Evolutionary conservation across 2,329 filamentous ascomycete genomes (phyloP).

Genomic region (Sporothrix brasiliensis): DNA sequence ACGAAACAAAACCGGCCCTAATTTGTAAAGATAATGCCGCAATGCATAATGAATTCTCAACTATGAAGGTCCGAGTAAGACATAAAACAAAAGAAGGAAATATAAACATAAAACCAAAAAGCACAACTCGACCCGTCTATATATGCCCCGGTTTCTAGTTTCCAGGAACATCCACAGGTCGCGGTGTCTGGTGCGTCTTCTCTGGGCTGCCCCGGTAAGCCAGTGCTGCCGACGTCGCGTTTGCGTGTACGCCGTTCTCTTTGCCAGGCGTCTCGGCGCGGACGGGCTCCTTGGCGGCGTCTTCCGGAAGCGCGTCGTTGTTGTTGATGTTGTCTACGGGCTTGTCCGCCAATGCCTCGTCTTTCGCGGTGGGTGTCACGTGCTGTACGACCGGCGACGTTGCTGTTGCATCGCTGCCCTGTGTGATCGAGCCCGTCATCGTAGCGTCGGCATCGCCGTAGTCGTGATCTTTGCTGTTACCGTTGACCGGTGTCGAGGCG

Average conservation of each 20-base stretch:
- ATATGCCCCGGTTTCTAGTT: not conserved
- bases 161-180: slow-evolving; percentile 41
- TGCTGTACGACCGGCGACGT: slow-evolving; percentile 23
- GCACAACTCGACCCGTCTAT: not conserved
- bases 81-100: not conserved
- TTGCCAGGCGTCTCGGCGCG: slow-evolving; percentile 31
- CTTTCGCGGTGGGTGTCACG: not conserved
- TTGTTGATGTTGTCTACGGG: not conserved
- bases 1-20: not conserved
- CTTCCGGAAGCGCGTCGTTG: slow-evolving; percentile 4
- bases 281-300: not conserved
- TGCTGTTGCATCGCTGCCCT: slow-evolving; percentile 33
- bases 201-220: slow-evolving; percentile 66
- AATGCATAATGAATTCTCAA: not conserved
- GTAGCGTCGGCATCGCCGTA: slow-evolving; percentile 29
- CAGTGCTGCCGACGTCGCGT: slow-evolving; percentile 45
- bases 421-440: slow-evolving; percentile 29
- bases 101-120: not conserved
- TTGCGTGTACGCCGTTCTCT: slow-evolving; percentile 40
- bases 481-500: slow-evolving; percentile 30
- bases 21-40: not conserved
- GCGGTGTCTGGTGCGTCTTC: slow-evolving; percentile 50
- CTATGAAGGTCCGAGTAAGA: not conserved
- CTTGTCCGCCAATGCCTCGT: slow-evolving; percentile 19
- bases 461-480: not conserved